Percentiles rank a stretch among this genome's conserved stretches.
Evolutionary conservation across 768 basidiomycete species (phyloP).

Genomic region (Termitomyces sp.): DNA sequence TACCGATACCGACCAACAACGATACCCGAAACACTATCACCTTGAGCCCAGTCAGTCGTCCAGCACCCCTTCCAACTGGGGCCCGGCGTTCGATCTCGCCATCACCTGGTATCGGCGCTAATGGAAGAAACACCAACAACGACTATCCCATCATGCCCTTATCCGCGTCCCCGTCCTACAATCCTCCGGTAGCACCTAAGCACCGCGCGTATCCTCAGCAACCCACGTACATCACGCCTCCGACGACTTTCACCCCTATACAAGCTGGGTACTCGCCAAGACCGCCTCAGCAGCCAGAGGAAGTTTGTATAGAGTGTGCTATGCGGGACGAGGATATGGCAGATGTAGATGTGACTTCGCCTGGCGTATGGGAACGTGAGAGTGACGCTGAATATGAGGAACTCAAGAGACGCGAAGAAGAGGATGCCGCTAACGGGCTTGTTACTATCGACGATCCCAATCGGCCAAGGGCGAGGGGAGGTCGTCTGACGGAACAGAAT

Average conservation of each 20-base stretch:
- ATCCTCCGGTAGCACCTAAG: constrained; percentile 60
- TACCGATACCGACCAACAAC: constrained; percentile 23
- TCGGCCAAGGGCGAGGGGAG: constrained; percentile 61
- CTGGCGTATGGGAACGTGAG: constrained; percentile 87
- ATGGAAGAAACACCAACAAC: constrained; percentile 22
- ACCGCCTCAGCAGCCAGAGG: constrained; percentile 56
- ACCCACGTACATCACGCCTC: constrained; percentile 68
- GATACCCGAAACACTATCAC: constrained; percentile 18
- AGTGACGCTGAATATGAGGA: constrained; percentile 84
- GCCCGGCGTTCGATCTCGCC: constrained; percentile 45
- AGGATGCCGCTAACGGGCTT: constrained; percentile 54
- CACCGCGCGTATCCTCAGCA: constrained; percentile 68
- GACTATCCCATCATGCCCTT: constrained; percentile 49
- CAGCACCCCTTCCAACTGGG: constrained; percentile 30
- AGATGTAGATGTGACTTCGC: constrained; percentile 83
- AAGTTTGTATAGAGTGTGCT: constrained; percentile 93
- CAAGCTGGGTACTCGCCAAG: constrained; percentile 57
- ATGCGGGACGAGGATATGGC: constrained; percentile 99
- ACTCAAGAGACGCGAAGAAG: constrained; percentile 61
- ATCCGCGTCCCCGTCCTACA: constrained; percentile 53
- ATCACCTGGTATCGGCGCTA: constrained; percentile 25
- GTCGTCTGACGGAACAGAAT: constrained; percentile 69
- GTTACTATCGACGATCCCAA: constrained; percentile 43
- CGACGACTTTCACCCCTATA: constrained; percentile 45
- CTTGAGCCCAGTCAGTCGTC: constrained; percentile 17